Conservation (phyloP, 306 rosid species). For the Carpinus fangiana region DNA sequence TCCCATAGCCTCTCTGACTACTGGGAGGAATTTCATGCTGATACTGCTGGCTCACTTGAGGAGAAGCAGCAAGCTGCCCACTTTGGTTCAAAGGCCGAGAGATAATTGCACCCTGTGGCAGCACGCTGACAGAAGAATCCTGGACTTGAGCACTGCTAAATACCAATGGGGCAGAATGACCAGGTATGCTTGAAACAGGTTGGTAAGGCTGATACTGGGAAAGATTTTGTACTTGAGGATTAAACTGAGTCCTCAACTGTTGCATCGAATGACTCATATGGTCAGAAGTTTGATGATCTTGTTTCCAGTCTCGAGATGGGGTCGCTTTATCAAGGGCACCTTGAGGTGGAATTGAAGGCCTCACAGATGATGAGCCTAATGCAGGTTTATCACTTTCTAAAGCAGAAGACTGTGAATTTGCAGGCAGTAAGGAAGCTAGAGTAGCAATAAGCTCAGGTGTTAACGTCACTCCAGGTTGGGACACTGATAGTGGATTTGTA, state of each 20-base stretch:
- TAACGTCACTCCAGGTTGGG: constrained; percentile 78
- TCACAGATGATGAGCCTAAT: constrained; percentile 44
- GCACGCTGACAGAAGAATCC: constrained; percentile 49
- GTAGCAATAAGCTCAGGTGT: constrained; percentile 98
- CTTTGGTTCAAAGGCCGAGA: constrained; percentile 66
- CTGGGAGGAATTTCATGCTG: constrained; percentile 51
- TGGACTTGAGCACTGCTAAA: constrained; percentile 60
- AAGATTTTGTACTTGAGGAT: constrained; percentile 41
- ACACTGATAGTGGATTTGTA: constrained; percentile 41
- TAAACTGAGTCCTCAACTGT: constrained; percentile 60
- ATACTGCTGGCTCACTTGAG: constrained; percentile 55
- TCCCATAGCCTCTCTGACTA: constrained; percentile 55
- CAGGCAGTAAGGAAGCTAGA: constrained; percentile 74
- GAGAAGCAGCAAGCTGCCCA: constrained; percentile 53
- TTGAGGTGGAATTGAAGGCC: constrained; percentile 59
- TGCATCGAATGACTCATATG: constrained; percentile 58
- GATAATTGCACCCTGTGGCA: constrained; percentile 53
- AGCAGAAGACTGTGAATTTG: constrained; percentile 58
- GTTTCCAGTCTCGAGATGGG: constrained; percentile 77
- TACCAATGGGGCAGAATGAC: constrained; percentile 51
- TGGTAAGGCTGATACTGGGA: constrained; percentile 77
- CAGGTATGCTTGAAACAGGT: constrained; percentile 46
- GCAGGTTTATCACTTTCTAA: constrained; percentile 53
- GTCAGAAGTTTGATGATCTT: constrained; percentile 67
- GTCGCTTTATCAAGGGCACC: constrained; percentile 44